These are phyloP conservation scores for Claviceps sp. DNA, from an alignment of 2,329 filamentous ascomycete genomes.

Conservation along the genomic window DNA sequence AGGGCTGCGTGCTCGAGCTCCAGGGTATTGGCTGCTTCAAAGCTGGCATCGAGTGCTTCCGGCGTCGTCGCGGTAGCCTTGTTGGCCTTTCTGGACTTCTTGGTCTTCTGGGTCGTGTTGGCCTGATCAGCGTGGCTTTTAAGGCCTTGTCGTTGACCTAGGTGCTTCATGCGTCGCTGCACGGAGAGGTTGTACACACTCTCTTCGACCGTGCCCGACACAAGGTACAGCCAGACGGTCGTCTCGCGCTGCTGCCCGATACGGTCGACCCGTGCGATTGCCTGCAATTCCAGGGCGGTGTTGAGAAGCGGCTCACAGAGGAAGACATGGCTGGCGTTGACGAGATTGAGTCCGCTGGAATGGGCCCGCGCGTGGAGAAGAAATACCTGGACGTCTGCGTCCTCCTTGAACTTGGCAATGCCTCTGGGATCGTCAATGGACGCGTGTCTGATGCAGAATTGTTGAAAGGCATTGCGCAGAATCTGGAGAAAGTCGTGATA, in stretches of 20 bases:
- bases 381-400: slow-evolving; percentile 66
- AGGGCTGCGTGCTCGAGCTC: slow-evolving; percentile 66
- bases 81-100: slow-evolving; percentile 13
- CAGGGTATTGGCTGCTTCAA: slow-evolving; percentile 75
- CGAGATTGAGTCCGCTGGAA: slow-evolving; percentile 77
- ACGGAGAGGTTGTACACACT: slow-evolving; percentile 83
- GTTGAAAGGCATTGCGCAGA: slow-evolving; percentile 53
- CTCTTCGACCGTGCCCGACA: slow-evolving; percentile 85
- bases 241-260: slow-evolving; percentile 84
- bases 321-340: slow-evolving; percentile 89
- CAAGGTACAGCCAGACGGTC: slow-evolving; percentile 88
- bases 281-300: slow-evolving; percentile 85
- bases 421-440: slow-evolving; percentile 57
- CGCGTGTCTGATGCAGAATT: slow-evolving; percentile 60
- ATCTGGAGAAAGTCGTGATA: slow-evolving; percentile 70
- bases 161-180: slow-evolving; percentile 62
- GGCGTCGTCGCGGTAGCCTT: slow-evolving; percentile 15
- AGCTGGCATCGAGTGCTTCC: slow-evolving; percentile 41
- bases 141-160: slow-evolving; percentile 26
- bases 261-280: slow-evolving; percentile 85
- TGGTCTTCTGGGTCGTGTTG: slow-evolving; percentile 14
- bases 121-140: slow-evolving; percentile 12
- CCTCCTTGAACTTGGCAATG: slow-evolving; percentile 61
- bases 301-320: slow-evolving; percentile 90
- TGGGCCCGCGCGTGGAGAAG: slow-evolving; percentile 81